Evolutionary conservation across 1,284 basidiomycete genomes (phyloP), one percentile per base, ranked within the genome.

Genomic region (Melampsora larici-populina): DNA sequence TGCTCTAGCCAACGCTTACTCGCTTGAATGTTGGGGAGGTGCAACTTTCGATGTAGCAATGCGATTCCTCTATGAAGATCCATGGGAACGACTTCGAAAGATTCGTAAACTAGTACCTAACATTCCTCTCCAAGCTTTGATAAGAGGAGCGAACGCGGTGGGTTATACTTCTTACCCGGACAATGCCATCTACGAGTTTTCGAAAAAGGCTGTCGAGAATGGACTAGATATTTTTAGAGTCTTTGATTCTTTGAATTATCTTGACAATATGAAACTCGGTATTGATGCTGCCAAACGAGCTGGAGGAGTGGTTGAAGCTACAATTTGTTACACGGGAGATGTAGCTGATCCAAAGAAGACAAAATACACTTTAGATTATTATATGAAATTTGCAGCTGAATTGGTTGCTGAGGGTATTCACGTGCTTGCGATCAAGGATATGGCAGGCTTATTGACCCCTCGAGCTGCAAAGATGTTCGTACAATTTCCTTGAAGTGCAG

Each of bases 201-300:
- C 83, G 78, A 84, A 84, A 79, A 87, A 97, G 86, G 97, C 97
- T 26, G 96, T 99, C 36, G 95, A 99, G 87, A 97, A 96, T 81
- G 97, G 97, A 84, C 89, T 99, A 67, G 97, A 99, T 86, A 99
- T 99, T 83, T 99, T 99, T 92, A 90, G 97, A 85, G 94, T 99
- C 78, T 99, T 99, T 82, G 97, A 99, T 86, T 99, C 97, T 66
- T 87, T 99, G 86, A 98, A 98, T 87, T 97, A 97, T 85, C 90
- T 97, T 80, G 94, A 94, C 89, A 86, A 97, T 91, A 91, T 97
- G 91, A 90, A n/a, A n/a, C n/a, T n/a, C n/a, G n/a, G n/a, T n/a
- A n/a, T n/a, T n/a, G n/a, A n/a, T n/a, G n/a, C n/a, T n/a, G n/a
- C n/a, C n/a, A n/a, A n/a, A n/a, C n/a, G n/a, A n/a, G n/a, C n/a